These are phyloP conservation scores for Puccinia novopanici DNA, from an alignment of 1,284 basidiomycete genomes.

Conservation along the genomic window DNA sequence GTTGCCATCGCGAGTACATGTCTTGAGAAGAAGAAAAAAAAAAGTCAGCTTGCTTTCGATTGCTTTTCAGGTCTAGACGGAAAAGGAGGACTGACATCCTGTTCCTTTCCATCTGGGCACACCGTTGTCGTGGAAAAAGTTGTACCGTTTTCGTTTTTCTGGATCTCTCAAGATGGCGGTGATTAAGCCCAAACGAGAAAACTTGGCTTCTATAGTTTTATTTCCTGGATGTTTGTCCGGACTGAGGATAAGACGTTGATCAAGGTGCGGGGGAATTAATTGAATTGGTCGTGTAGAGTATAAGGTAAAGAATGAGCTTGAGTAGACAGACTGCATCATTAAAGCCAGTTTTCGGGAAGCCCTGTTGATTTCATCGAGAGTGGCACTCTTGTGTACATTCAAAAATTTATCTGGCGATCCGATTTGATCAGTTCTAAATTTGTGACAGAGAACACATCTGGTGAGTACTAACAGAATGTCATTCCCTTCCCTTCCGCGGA, in stretches of 20 bases:
- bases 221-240: conserved; percentile 88
- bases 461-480: conserved; percentile 77
- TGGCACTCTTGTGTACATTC: conserved; percentile 55
- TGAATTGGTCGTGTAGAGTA: conserved; percentile 11
- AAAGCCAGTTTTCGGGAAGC: conserved; percentile 79
- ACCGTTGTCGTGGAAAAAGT: conserved; percentile 88
- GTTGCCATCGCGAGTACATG: conserved; percentile 88
- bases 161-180: conserved; percentile 74
- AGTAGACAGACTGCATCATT: conserved; percentile 71
- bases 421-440: neutral
- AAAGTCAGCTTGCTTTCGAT: neutral
- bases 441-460: neutral
- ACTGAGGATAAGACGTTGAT: conserved; percentile 61
- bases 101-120: conserved; percentile 78
- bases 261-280: neutral
- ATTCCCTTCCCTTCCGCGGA: conserved; percentile 80
- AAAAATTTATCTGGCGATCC: conserved; percentile 54
- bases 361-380: conserved; percentile 72
- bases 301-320: neutral
- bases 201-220: conserved; percentile 78
- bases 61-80: neutral
- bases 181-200: conserved; percentile 83
- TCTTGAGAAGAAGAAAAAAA: conserved; percentile 63
- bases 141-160: conserved; percentile 74
- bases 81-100: conserved; percentile 45